These are phyloP conservation scores for Arachis hypogaea DNA, from an alignment of 306 rosid species.

Conservation along the genomic window DNA sequence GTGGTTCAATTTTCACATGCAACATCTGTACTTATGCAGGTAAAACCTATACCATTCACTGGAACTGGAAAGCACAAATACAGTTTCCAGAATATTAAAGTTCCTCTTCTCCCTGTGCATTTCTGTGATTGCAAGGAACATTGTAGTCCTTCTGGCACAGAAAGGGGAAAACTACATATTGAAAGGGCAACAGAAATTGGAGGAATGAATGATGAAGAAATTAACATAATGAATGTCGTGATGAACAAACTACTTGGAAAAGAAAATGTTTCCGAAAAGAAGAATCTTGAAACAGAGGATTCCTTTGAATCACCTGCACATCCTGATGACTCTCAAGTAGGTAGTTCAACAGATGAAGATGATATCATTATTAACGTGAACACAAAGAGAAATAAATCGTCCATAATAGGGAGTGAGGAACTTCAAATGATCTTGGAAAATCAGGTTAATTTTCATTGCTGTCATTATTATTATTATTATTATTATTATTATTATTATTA, in stretches of 20 bases:
- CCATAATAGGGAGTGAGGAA: slow-evolving; percentile 41
- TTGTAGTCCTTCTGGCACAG: too few relatives aligned
- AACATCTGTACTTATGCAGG: slow-evolving; percentile 47
- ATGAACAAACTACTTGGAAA: not conserved
- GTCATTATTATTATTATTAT: not conserved
- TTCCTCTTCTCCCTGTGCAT: too few relatives aligned
- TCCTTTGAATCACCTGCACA: slow-evolving; percentile 36
- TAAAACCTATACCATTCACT: slow-evolving; percentile 75
- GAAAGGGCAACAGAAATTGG: slow-evolving; percentile 42
- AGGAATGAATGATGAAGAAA: slow-evolving; percentile 69
- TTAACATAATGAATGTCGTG: slow-evolving; percentile 19
- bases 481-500: too few relatives aligned
- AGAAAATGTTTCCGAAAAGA: slow-evolving; percentile 41
- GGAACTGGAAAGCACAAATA: slow-evolving; percentile 96
- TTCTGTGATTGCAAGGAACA: too few relatives aligned
- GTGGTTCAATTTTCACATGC: slow-evolving; percentile 14
- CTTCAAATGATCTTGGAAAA: slow-evolving; percentile 47
- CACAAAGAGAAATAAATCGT: slow-evolving; percentile 30
- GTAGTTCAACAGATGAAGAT: slow-evolving; percentile 62
- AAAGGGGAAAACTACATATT: slow-evolving; percentile 34
- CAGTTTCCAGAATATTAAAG: not conserved
- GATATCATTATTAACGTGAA: slow-evolving; percentile 47
- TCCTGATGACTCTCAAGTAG: slow-evolving; percentile 49
- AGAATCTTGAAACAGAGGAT: slow-evolving; percentile 31
- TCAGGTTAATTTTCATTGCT: slow-evolving; percentile 41